A percentile compares a stretch with the other conserved stretches of the same genome.
Evolutionary conservation across 768 basidiomycete genomes (phyloP).

Genomic region (Leccinum disarticulatum): DNA sequence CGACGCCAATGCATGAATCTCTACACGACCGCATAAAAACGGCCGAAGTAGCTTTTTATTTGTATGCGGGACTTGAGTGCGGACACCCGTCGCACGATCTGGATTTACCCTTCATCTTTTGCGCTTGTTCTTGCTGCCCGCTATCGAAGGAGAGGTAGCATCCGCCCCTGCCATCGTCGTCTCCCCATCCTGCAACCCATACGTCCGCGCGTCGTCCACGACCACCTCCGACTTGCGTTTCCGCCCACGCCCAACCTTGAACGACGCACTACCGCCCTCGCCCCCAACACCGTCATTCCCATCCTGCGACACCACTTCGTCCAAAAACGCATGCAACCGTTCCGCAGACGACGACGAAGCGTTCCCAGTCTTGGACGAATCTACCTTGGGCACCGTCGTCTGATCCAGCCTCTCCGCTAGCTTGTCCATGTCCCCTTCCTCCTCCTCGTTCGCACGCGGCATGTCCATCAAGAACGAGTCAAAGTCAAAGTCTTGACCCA

Average conservation of each 20-base stretch:
- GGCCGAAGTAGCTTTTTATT: too few species aligned
- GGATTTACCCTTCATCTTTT: conserved; percentile 23
- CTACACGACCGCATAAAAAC: too few species aligned
- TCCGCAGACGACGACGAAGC: conserved; percentile 28
- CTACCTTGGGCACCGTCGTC: conserved; percentile 28
- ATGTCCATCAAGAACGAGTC: conserved; percentile 42
- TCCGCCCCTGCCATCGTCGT: background rate
- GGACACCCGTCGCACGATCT: background rate
- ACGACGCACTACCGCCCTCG: background rate
- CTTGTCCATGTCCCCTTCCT: conserved; percentile 33
- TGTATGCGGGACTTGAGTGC: too few species aligned
- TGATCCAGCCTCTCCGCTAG: conserved; percentile 36
- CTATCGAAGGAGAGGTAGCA: conserved; percentile 4
- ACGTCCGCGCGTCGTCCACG: conserved; percentile 12
- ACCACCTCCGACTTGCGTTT: conserved; percentile 43
- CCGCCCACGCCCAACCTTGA: conserved; percentile 23
- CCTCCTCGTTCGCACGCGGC: conserved; percentile 31
- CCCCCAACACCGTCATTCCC: conserved; percentile 12
- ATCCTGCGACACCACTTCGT: conserved; percentile 40
- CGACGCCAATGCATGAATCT: too few species aligned
- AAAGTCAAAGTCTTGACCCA: conserved; percentile 37
- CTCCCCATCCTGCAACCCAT: background rate
- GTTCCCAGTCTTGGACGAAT: conserved; percentile 30
- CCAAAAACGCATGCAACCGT: conserved; percentile 43
- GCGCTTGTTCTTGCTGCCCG: conserved; percentile 26